These are phyloP conservation scores for Olyra latifolia DNA, from an alignment of 176 grass and related monocot genomes.

Conservation along the genomic window DNA sequence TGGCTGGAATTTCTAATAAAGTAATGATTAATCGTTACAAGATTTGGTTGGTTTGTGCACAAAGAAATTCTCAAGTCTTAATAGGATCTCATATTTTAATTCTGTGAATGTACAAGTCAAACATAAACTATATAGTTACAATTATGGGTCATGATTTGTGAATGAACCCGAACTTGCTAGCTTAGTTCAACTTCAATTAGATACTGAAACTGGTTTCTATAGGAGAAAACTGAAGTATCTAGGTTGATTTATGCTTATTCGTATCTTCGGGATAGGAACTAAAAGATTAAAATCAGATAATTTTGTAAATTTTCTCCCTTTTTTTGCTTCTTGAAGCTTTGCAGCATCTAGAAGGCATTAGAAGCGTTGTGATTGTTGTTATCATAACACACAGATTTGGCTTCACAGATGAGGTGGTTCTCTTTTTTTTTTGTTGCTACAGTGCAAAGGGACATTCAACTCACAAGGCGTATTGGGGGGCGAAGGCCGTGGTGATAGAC, in stretches of 20 bases:
- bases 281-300: neutral
- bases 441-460: slow-evolving; percentile 94
- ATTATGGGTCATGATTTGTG: neutral
- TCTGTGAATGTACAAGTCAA: slow-evolving; percentile 4
- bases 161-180: neutral
- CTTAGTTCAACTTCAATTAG: slow-evolving; percentile 12
- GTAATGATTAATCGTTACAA: neutral
- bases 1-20: neutral
- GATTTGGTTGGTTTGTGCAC: neutral
- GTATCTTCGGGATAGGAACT: neutral
- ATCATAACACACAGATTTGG: slow-evolving; percentile 7
- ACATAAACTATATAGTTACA: slow-evolving; percentile 10
- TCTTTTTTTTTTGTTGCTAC: slow-evolving; percentile 11
- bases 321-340: neutral
- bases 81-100: neutral
- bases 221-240: neutral
- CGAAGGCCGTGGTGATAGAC: slow-evolving; percentile 43
- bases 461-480: slow-evolving; percentile 76
- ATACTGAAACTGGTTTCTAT: neutral
- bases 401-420: neutral
- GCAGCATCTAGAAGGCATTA: neutral
- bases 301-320: neutral
- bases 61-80: slow-evolving; percentile 5
- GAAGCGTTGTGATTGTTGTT: neutral
- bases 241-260: neutral